Base-by-base conservation (phyloP, 1,139 yeast species). In the Blastobotrys proliferans region DNA sequence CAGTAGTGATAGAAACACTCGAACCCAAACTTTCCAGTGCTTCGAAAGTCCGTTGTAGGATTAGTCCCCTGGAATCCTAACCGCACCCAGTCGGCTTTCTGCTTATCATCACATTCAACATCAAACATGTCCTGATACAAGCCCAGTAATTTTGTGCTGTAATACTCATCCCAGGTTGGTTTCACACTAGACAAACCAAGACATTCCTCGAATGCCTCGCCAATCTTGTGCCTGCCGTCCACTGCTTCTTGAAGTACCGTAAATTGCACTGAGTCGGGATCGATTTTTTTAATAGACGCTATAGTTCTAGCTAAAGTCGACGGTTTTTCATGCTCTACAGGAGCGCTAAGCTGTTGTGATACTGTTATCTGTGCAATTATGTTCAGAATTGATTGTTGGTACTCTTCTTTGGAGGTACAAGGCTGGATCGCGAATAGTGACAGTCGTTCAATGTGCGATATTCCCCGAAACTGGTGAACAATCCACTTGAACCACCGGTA, bases 1-100 rank as follows among this genome's bases (percentile, higher is more conserved):
- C 64, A 57, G 37, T 60, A 52, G 16, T 44, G 40, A 19, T 53
- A 52, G 37, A 58, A 56, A 22, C 52, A 50, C 17, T 43, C 44
- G 20, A 65, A 45, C 3, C 70, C 71, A 20, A 64, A 52, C 35
- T 35, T 24, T 1, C 71, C 71, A 6, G 66, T 55, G 2, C 63
- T 63, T 14, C 71, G 54, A 41, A 67, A 62, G 41, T 67, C 71
- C 0, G 63, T 58, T 3, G 58, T 47, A 4, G 71, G 71, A 41
- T 64, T 63, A 13, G 52, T 27, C 1, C 69, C 68, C 41, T 67
- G 71, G 49, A 67, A 67, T 4, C 71, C 71, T 11, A 67, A 49
- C 4, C 53, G 47, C 6, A 57, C 63, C 68, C 69, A 66, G 40
- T 63, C n/a, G n/a, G n/a, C n/a, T n/a, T n/a, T n/a, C n/a, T n/a